Evolutionary conservation across 257 asterid genomes (phyloP).

Genomic region (Echium plantagineum): DNA sequence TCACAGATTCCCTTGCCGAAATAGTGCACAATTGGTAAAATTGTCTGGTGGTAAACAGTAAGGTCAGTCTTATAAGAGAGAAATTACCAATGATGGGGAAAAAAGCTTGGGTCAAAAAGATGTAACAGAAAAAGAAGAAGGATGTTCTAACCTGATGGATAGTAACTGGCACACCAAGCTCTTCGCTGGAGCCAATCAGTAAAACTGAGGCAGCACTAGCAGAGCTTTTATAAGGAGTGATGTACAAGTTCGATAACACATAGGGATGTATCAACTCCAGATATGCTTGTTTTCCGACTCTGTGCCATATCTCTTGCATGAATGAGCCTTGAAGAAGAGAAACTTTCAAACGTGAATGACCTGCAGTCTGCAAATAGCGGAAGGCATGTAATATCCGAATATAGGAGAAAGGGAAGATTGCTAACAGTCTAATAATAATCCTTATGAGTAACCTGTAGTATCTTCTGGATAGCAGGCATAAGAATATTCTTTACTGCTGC

Average conservation of each 20-base stretch:
- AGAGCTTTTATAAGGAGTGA: slow-evolving; percentile 60
- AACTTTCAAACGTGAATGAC: slow-evolving; percentile 77
- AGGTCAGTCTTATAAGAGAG: slow-evolving; percentile 6
- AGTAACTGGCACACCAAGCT: slow-evolving; percentile 88
- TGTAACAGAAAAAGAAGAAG: not conserved
- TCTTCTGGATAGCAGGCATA: slow-evolving; percentile 75
- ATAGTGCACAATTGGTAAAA: slow-evolving; percentile 74
- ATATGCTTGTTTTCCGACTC: slow-evolving; percentile 74
- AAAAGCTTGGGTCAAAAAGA: not conserved
- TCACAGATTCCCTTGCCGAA: slow-evolving; percentile 89
- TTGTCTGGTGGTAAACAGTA: slow-evolving; percentile 59
- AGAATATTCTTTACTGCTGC: slow-evolving; percentile 51
- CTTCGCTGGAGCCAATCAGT: slow-evolving; percentile 90
- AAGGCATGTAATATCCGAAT: slow-evolving; percentile 9
- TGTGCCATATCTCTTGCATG: slow-evolving; percentile 80
- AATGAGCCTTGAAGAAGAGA: slow-evolving; percentile 99
- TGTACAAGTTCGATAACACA: slow-evolving; percentile 70
- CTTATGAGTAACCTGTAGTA: slow-evolving; percentile 63
- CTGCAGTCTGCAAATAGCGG: slow-evolving; percentile 55
- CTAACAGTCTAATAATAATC: slow-evolving; percentile 11
- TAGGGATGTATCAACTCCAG: slow-evolving; percentile 69
- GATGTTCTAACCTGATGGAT: slow-evolving; percentile 64
- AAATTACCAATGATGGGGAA: not conserved
- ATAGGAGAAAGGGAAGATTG: slow-evolving; percentile 3
- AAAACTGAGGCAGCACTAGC: slow-evolving; percentile 84